Conservation (phyloP, 352 stramenopile species). For the Pilasporangium apinafurcum region DNA sequence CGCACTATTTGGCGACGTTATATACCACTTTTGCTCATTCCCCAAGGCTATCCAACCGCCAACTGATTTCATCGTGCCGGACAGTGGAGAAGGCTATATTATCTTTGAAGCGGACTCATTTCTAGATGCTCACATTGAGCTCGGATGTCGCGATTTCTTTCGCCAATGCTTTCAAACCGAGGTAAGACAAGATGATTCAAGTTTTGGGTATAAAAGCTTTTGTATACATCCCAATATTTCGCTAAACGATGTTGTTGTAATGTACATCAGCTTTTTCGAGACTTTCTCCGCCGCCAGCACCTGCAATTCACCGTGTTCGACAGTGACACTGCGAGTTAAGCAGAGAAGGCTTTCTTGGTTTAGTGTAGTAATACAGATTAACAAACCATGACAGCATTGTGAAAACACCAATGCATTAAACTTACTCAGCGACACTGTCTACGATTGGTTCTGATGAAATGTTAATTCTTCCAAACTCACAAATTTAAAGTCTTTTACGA, state of each 20-base stretch:
- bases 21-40: conserved; percentile 59
- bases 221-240: not conserved
- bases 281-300: conserved; percentile 45
- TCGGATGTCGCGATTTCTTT: conserved; percentile 77
- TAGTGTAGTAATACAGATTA: too few relatives aligned
- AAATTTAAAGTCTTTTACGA: conserved; percentile 50
- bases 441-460: conserved; percentile 8
- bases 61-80: not conserved
- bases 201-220: not conserved
- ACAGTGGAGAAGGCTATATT: conserved; percentile 20
- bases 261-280: conserved; percentile 54
- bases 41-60: conserved; percentile 19
- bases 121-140: conserved; percentile 50
- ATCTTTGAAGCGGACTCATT: conserved; percentile 63
- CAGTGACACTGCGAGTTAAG: too few relatives aligned
- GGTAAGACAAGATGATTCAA: conserved; percentile 13
- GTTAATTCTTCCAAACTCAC: conserved; percentile 63
- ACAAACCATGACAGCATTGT: not conserved
- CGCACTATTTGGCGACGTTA: conserved; percentile 50
- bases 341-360: too few relatives aligned
- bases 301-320: conserved; percentile 22
- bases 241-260: not conserved
- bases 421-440: not conserved
- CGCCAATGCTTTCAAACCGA: conserved; percentile 68
- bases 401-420: not conserved